Base-by-base conservation (phyloP, 306 rosid species). In the Begonia peltatifolia region DNA sequence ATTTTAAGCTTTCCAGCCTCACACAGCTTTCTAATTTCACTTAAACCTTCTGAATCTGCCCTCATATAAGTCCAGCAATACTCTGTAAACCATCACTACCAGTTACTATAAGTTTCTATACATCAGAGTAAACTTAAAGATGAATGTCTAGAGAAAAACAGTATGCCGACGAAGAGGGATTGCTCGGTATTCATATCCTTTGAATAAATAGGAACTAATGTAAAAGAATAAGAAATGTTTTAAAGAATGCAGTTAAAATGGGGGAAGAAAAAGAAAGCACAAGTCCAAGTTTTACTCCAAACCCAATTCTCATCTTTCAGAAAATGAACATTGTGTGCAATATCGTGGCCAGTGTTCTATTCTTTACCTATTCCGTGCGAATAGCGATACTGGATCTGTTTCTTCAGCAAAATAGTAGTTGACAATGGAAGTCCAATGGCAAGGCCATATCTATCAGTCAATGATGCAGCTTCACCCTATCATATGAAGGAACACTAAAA, bases 61-160 rank as follows among this genome's bases (percentile, higher is more conserved):
- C 95, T 80, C 99, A 90, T 90, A 64, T 48, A 83, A 18, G 82
- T 75, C 99, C 94, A 90, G 43, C 79, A 81, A 72, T 90, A 90
- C 42, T 83, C 95, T 86, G 72, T 30, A 30, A 30, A 5, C 35
- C 4, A 25, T 25, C 35, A 25, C 35, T 6, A 25, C 23, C 23
- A 20, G 23, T 20, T 3, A 20, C 23, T 20, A 2, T 20, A 20
- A 20, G 23, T 20, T 3, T 0, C 0, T 20, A 20, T 20, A 20
- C 23, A 20, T 20, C 23, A 20, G 23, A 20, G 23, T 20, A 20
- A 20, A 20, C 23, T 20, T 20, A 20, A 20, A 20, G 23, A 20
- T 20, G 23, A 20, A 20, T 20, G 23, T 20, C 23, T 20, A 20
- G 23, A 20, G 4, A 20, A 20, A 20, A 20, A 20, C 23, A 20